These are phyloP conservation scores for Phytophthora tentaculata DNA, from an alignment of 352 stramenopile genomes.

Conservation along the genomic window DNA sequence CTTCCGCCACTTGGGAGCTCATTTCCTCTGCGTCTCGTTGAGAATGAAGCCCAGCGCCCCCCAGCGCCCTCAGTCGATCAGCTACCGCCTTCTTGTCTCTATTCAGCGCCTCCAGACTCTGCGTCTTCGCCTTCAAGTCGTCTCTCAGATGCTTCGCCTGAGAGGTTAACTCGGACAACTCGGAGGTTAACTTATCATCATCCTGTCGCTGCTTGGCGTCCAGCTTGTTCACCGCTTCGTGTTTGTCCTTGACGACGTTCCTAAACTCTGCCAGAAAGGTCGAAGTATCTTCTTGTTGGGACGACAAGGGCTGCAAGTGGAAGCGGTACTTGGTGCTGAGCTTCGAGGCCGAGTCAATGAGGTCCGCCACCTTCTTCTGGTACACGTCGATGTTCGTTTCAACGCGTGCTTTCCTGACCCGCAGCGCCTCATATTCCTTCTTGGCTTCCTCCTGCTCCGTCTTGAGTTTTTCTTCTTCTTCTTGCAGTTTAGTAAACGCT, in stretches of 20 bases:
- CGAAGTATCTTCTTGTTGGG: slow-evolving; percentile 59
- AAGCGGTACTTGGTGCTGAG: slow-evolving; percentile 71
- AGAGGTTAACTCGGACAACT: slow-evolving; percentile 55
- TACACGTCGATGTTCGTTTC: slow-evolving; percentile 62
- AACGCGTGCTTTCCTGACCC: slow-evolving; percentile 46
- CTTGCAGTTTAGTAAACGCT: slow-evolving; percentile 39
- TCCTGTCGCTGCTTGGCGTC: slow-evolving; percentile 49
- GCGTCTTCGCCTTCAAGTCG: slow-evolving; percentile 55
- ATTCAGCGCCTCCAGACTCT: slow-evolving; percentile 46
- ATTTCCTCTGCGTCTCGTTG: slow-evolving; percentile 59
- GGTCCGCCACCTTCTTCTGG: slow-evolving; percentile 41
- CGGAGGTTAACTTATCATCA: slow-evolving; percentile 52
- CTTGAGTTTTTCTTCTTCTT: slow-evolving; percentile 38
- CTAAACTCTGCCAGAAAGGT: slow-evolving; percentile 60
- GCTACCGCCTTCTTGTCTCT: slow-evolving; percentile 51
- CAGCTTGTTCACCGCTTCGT: slow-evolving; percentile 39
- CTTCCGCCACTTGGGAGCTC: slow-evolving; percentile 50
- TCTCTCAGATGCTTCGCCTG: slow-evolving; percentile 58
- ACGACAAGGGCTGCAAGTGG: slow-evolving; percentile 54
- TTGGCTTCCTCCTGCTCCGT: slow-evolving; percentile 39
- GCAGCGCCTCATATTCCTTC: slow-evolving; percentile 45
- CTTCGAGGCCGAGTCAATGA: slow-evolving; percentile 51
- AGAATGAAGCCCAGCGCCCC: slow-evolving; percentile 41
- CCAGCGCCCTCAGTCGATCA: slow-evolving; percentile 51
- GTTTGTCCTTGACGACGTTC: slow-evolving; percentile 51